Evolutionary conservation across 2,329 filamentous ascomycete species (phyloP).

Genomic region (Fusarium luffae): DNA sequence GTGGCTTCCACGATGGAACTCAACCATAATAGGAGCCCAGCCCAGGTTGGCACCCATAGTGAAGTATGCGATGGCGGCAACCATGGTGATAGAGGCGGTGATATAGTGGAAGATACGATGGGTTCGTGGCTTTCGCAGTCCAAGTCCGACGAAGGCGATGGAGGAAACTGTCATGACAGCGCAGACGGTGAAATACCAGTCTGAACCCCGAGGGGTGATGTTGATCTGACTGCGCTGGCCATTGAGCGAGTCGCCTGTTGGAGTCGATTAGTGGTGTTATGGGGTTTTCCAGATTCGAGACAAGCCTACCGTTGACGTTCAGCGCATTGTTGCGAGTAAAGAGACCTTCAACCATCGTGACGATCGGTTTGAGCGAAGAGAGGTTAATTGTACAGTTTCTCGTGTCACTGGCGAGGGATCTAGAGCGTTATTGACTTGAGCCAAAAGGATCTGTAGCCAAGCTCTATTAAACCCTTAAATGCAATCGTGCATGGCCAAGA

Average conservation of each 20-base stretch:
- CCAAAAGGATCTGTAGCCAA: neutral
- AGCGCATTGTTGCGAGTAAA: conserved; percentile 12
- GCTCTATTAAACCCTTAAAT: conserved; percentile 5
- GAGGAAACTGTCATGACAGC: conserved; percentile 68
- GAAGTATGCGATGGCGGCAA: conserved; percentile 63
- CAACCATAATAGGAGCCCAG: conserved; percentile 59
- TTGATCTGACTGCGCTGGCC: conserved; percentile 58
- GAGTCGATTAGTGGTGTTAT: accelerated
- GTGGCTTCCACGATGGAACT: conserved; percentile 58
- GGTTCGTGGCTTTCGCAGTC: conserved; percentile 63
- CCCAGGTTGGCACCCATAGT: conserved; percentile 63
- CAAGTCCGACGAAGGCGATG: conserved; percentile 63
- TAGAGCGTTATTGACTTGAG: neutral
- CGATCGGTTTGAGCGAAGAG: neutral
- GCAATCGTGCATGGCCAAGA: neutral
- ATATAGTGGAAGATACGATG: conserved; percentile 68
- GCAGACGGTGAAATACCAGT: conserved; percentile 72
- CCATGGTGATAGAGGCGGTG: conserved; percentile 60
- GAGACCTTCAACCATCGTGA: conserved; percentile 10
- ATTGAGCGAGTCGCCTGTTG: conserved; percentile 16
- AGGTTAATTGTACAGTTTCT: neutral
- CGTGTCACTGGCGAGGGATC: neutral
- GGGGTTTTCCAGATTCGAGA: accelerated
- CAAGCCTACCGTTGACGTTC: conserved; percentile 12
- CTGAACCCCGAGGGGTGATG: conserved; percentile 68